These are phyloP conservation scores for Tulasnella sp. DNA, from an alignment of 768 basidiomycete species.

Conservation along the genomic window DNA sequence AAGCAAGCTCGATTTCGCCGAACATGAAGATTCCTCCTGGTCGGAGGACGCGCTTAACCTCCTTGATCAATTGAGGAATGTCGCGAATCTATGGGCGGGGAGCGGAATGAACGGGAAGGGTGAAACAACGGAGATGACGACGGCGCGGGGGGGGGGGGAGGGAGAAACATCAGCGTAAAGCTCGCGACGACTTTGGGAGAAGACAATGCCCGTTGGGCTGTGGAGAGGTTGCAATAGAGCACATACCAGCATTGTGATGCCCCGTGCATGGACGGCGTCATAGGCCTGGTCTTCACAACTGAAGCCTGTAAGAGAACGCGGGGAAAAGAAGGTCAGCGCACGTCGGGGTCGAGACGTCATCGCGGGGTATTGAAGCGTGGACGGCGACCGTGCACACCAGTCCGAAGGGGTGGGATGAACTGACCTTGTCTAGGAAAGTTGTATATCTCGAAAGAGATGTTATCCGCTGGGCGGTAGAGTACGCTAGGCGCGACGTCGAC, in stretches of 20 bases:
- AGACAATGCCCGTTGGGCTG: not conserved
- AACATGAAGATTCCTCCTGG: conserved; percentile 25
- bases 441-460: conserved; percentile 25
- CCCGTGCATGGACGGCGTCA: conserved; percentile 24
- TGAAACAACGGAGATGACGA: conserved; percentile 11
- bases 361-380: not conserved
- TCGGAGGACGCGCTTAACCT: conserved; percentile 18
- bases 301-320: conserved; percentile 9
- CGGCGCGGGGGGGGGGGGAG: not conserved
- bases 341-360: conserved; percentile 2
- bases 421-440: conserved; percentile 25
- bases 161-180: conserved; percentile 10
- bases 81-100: conserved; percentile 21
- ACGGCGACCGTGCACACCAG: not conserved
- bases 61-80: conserved; percentile 12
- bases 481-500: conserved; percentile 24
- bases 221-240: conserved; percentile 1
- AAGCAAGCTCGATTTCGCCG: conserved; percentile 24
- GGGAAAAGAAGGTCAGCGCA: conserved; percentile 1
- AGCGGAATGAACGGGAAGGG: not conserved
- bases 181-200: conserved; percentile 3
- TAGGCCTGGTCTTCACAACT: conserved; percentile 15
- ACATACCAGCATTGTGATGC: conserved; percentile 16
- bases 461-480: conserved; percentile 19
- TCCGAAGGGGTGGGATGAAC: not conserved